Conservation (phyloP, 345 rosid species). For the Brassica napus region Da-Ae NC_063439.1:26559001-26559500, state of each 20-base stretch:
- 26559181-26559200: conserved; percentile 58
- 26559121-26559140: neutral
- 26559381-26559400: neutral
- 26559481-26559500: neutral
- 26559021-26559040: conserved; percentile 4
- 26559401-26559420: conserved; percentile 14
- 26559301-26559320: conserved; percentile 86
- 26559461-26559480: neutral
- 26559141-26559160: conserved; percentile 66
- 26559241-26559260: conserved; percentile 72
- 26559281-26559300: conserved; percentile 78
- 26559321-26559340: conserved; percentile 81
- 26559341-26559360: conserved; percentile 71
- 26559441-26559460: conserved; percentile 65
- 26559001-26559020: conserved; percentile 12
- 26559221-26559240: conserved; percentile 67
- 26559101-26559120: neutral
- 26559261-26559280: conserved; percentile 82
- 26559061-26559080: conserved; percentile 12
- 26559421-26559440: conserved; percentile 6
- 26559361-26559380: conserved; percentile 5
- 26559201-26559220: conserved; percentile 17
- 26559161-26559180: conserved; percentile 86
- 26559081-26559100: no score
- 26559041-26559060: neutral